Conservation (phyloP, 2,329 filamentous ascomycete genomes). For the Colletotrichum caudatum region DNA sequence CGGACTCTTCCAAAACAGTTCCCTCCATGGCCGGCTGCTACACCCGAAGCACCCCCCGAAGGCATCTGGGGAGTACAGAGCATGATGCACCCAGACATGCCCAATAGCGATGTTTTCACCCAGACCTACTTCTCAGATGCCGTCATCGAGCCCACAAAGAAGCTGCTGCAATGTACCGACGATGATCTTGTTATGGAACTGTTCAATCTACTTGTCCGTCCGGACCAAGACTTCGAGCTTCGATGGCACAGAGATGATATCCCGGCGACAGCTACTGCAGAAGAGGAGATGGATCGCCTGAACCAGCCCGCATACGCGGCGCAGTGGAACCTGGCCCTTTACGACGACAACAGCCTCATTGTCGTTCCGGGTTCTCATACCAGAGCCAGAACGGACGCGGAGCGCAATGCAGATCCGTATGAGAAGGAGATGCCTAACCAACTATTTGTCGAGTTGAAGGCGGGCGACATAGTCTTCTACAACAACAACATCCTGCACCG, state of each 20-base stretch:
- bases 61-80: conserved; percentile 95
- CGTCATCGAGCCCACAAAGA: conserved; percentile 72
- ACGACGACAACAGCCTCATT: conserved; percentile 78
- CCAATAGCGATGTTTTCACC: conserved; percentile 71
- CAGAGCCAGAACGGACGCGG: conserved; percentile 75
- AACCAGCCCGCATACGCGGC: conserved; percentile 75
- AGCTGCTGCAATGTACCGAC: conserved; percentile 68
- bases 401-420: conserved; percentile 76
- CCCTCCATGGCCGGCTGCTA: conserved; percentile 75
- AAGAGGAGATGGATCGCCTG: conserved; percentile 75
- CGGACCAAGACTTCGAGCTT: conserved; percentile 77
- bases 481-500: conserved; percentile 89
- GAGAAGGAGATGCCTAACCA: conserved; percentile 72
- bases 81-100: conserved; percentile 79
- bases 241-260: conserved; percentile 91
- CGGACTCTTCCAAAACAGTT: conserved; percentile 91
- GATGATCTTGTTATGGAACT: conserved; percentile 85
- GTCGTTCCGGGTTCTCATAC: conserved; percentile 82
- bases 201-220: conserved; percentile 86
- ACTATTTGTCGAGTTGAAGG: conserved; percentile 72
- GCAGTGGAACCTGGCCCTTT: conserved; percentile 89
- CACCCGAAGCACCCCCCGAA: conserved; percentile 61
- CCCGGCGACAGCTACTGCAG: conserved; percentile 70
- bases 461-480: conserved; percentile 88
- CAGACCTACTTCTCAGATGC: conserved; percentile 77